phyloP scores from a whole-genome alignment of 345 rosid species.

The Hibiscus syriacus region DNA sequence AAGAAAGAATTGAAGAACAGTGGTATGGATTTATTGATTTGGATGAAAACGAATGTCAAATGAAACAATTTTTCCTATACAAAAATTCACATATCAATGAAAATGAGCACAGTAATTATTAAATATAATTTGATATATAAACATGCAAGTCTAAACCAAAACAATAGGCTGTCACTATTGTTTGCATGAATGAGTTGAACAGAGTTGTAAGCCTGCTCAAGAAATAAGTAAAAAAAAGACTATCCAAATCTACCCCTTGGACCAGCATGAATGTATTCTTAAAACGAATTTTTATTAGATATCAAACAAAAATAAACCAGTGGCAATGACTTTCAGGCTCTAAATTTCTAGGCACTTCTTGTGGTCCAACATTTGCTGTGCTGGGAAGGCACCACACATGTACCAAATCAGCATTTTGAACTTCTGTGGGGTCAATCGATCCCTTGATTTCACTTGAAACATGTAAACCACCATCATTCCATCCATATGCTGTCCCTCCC shows the following conservation, averaged over 20 bases:
- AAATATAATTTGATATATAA: neutral
- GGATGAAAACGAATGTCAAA: neutral
- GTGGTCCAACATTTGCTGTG: slow-evolving; percentile 70
- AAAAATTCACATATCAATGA: neutral
- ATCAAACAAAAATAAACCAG: neutral
- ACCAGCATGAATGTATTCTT: neutral
- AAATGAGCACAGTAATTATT: neutral
- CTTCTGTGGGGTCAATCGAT: slow-evolving; percentile 50
- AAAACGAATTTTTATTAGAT: neutral
- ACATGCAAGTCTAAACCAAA: neutral
- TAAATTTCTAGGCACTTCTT: slow-evolving; percentile 70
- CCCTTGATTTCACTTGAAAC: slow-evolving; percentile 35
- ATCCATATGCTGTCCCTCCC: slow-evolving; percentile 96
- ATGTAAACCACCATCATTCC: slow-evolving; percentile 51
- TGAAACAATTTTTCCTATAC: neutral
- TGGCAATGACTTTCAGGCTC: slow-evolving; percentile 57
- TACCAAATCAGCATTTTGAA: slow-evolving; percentile 66
- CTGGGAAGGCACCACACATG: slow-evolving; percentile 88
- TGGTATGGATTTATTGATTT: neutral
- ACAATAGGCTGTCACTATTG: neutral
- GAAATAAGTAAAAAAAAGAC: too few relatives aligned
- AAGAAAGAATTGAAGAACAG: neutral
- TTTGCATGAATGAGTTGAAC: neutral
- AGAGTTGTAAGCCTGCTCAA: too few relatives aligned
- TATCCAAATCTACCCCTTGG: neutral